phyloP scores from a whole-genome alignment of 345 rosid genomes.

The Carallia brachiata region DNA sequence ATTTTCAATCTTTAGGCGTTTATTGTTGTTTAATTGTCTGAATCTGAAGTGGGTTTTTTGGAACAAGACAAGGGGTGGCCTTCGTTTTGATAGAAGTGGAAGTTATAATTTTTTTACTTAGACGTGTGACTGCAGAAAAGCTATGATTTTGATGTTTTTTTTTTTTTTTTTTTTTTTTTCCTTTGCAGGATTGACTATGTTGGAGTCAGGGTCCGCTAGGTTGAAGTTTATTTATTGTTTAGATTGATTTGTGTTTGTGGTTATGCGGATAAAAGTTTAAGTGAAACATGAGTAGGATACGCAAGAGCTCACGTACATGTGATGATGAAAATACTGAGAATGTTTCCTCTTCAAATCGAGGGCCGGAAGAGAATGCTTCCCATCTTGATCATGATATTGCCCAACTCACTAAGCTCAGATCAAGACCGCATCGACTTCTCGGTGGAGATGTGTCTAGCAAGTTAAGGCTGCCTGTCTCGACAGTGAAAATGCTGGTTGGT shows the following conservation, averaged over 20 bases:
- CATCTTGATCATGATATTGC: slow-evolving; percentile 46
- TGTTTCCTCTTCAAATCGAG: slow-evolving; percentile 9
- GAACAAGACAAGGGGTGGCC: too few relatives aligned
- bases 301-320: slow-evolving; percentile 18
- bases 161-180: too few relatives aligned
- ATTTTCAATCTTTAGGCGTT: too few relatives aligned
- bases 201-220: too few relatives aligned
- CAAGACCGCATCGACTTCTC: slow-evolving; percentile 41
- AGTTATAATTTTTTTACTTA: too few relatives aligned
- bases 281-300: slow-evolving; percentile 27
- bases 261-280: not conserved
- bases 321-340: slow-evolving; percentile 22
- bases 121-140: too few relatives aligned
- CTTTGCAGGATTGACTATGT: too few relatives aligned
- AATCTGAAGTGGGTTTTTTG: too few relatives aligned
- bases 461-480: slow-evolving; percentile 42
- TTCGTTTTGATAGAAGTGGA: too few relatives aligned
- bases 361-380: slow-evolving; percentile 16
- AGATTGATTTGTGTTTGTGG: not conserved
- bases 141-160: too few relatives aligned
- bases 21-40: too few relatives aligned
- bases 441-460: slow-evolving; percentile 23
- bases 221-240: too few relatives aligned
- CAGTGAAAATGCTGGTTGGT: slow-evolving; percentile 58
- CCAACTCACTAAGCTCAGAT: slow-evolving; percentile 50